Evolutionary conservation across 2,329 filamentous ascomycete genomes (phyloP).

Genomic region (Hymenoscyphus fraxineus): DNA sequence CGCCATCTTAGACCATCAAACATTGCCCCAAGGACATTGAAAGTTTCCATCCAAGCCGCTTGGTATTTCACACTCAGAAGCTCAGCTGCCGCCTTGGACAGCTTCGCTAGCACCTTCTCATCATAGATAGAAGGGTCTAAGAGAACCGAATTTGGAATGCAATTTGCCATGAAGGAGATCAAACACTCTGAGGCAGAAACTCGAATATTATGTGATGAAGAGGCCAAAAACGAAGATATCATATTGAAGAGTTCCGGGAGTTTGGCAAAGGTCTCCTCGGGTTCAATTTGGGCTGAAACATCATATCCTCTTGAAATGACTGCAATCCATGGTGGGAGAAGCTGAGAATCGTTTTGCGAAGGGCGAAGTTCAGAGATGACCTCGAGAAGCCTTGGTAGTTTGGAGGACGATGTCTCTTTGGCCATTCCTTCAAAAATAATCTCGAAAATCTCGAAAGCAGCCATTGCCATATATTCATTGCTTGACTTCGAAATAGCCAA

Average conservation of each 20-base stretch:
- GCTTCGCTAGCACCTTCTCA: slow-evolving; percentile 80
- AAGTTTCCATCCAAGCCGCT: slow-evolving; percentile 90
- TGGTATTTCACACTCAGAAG: slow-evolving; percentile 89
- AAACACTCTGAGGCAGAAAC: slow-evolving; percentile 93
- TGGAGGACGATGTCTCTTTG: slow-evolving; percentile 79
- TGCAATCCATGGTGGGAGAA: slow-evolving; percentile 94
- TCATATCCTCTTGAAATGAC: slow-evolving; percentile 93
- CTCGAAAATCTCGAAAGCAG: slow-evolving; percentile 95
- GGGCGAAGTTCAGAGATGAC: slow-evolving; percentile 90
- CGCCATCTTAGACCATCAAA: slow-evolving; percentile 86
- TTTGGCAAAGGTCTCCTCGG: slow-evolving; percentile 88
- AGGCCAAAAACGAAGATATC: slow-evolving; percentile 77
- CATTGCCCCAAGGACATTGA: slow-evolving; percentile 80
- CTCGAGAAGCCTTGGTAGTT: slow-evolving; percentile 83
- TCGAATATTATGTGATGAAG: slow-evolving; percentile 86
- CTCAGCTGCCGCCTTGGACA: slow-evolving; percentile 68
- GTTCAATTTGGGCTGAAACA: slow-evolving; percentile 81
- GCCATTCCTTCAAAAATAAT: slow-evolving; percentile 91
- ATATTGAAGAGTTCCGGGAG: slow-evolving; percentile 79
- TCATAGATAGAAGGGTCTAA: slow-evolving; percentile 88
- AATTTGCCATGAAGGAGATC: slow-evolving; percentile 88
- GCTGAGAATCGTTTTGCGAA: slow-evolving; percentile 86
- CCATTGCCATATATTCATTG: slow-evolving; percentile 95
- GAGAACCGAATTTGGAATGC: slow-evolving; percentile 77
- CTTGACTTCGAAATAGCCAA: slow-evolving; percentile 84